phyloP scores from a whole-genome alignment of 106 monocot genomes.

The Amphibolis antarctica region DNA sequence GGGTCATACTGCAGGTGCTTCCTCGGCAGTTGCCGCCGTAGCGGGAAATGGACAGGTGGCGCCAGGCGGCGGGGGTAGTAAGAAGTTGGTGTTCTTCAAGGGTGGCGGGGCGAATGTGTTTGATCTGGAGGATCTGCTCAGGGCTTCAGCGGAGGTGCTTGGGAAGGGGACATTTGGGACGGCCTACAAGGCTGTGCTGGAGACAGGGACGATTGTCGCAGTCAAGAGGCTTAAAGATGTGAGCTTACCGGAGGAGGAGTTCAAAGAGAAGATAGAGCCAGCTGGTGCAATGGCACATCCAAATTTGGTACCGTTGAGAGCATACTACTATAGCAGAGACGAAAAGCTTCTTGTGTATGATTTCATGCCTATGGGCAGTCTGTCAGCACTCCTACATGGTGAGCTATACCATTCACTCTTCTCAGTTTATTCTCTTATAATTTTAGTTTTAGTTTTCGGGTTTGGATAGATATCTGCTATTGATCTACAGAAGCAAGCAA shows the following conservation, averaged over 20 bases:
- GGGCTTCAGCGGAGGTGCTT: slow-evolving; percentile 88
- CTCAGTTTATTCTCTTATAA: not conserved
- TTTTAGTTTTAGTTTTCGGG: too few species aligned
- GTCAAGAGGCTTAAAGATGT: slow-evolving; percentile 75
- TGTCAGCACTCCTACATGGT: slow-evolving; percentile 81
- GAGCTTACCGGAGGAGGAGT: slow-evolving; percentile 53
- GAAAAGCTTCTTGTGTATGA: slow-evolving; percentile 87
- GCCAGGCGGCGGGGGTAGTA: slow-evolving; percentile 7
- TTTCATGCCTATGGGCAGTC: slow-evolving; percentile 63
- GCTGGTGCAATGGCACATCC: slow-evolving; percentile 46
- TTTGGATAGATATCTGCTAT: too few species aligned
- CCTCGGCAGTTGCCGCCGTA: not conserved
- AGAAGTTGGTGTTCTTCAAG: slow-evolving; percentile 55
- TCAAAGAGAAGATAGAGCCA: slow-evolving; percentile 38
- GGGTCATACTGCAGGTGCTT: not conserved
- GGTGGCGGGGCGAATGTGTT: slow-evolving; percentile 24
- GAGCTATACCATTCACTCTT: not conserved
- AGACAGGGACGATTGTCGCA: slow-evolving; percentile 45
- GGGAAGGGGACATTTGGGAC: slow-evolving; percentile 85
- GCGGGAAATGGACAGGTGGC: not conserved
- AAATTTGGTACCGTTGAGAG: slow-evolving; percentile 48
- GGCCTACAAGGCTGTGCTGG: slow-evolving; percentile 74
- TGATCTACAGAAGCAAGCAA: too few species aligned
- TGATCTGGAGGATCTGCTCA: slow-evolving; percentile 64
- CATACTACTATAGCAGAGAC: slow-evolving; percentile 73